Conservation (phyloP, 306 rosid species). For the Carpinus viminea region DNA sequence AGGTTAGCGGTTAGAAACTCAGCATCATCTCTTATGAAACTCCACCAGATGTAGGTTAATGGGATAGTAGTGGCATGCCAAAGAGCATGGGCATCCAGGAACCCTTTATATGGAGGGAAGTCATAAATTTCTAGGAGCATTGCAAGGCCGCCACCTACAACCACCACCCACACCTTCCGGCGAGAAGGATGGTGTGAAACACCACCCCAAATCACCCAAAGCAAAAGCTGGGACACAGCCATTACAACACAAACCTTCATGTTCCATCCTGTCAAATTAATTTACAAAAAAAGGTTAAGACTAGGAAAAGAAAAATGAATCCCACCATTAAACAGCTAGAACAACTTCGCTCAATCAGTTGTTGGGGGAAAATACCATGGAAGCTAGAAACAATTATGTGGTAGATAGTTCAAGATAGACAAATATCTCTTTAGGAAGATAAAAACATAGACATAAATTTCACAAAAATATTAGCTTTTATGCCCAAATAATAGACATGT, state of each 20-base stretch:
- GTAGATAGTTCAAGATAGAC: not conserved
- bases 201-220: slow-evolving; percentile 70
- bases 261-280: slow-evolving; percentile 65
- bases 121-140: slow-evolving; percentile 62
- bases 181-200: slow-evolving; percentile 60
- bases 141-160: slow-evolving; percentile 57
- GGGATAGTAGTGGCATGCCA: slow-evolving; percentile 81
- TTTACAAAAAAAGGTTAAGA: not conserved
- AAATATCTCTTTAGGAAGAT: not conserved
- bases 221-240: slow-evolving; percentile 58
- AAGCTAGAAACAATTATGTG: not conserved
- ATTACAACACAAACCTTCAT: slow-evolving; percentile 69
- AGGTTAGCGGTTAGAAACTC: slow-evolving; percentile 42
- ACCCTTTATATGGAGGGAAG: slow-evolving; percentile 68
- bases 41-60: slow-evolving; percentile 77
- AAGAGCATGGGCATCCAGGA: slow-evolving; percentile 68
- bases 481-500: slow-evolving; percentile 6
- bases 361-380: too few relatives aligned
- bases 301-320: not conserved
- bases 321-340: not conserved
- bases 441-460: not conserved
- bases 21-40: slow-evolving; percentile 75
- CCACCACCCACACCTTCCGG: slow-evolving; percentile 63
- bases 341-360: too few relatives aligned
- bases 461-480: not conserved